A percentile compares a stretch with the other conserved stretches of the same genome.
phyloP scores from a whole-genome alignment of 1,284 basidiomycete species.

The Athelia sp. region DNA sequence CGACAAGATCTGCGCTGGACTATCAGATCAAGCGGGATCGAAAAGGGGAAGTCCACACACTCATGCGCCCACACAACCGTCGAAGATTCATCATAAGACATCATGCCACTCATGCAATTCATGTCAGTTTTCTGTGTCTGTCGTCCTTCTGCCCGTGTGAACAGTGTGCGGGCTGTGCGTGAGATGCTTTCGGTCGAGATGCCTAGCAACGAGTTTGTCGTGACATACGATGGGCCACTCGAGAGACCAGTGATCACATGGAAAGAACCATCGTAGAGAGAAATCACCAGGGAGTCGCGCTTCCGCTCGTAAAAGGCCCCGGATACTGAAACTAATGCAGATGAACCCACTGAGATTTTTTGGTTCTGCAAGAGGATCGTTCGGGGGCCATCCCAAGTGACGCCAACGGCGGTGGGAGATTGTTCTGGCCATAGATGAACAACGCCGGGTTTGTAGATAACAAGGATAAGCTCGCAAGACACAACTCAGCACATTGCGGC shows the following conservation, averaged over 20 bases:
- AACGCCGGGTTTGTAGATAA: slow-evolving; percentile 53
- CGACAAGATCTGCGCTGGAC: slow-evolving; percentile 33
- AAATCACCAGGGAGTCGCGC: slow-evolving; percentile 48
- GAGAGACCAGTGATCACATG: slow-evolving; percentile 51
- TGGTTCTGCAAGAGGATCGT: slow-evolving; percentile 40
- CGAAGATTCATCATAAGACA: slow-evolving; percentile 42
- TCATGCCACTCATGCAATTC: slow-evolving; percentile 51
- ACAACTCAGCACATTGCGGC: slow-evolving; percentile 26
- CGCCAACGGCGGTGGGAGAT: slow-evolving; percentile 11
- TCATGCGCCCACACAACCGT: slow-evolving; percentile 65
- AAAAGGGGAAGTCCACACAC: slow-evolving; percentile 35
- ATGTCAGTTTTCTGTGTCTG: slow-evolving; percentile 43
- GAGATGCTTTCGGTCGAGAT: slow-evolving; percentile 45
- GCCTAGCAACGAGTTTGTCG: slow-evolving; percentile 16
- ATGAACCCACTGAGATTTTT: slow-evolving; percentile 51
- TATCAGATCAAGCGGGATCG: slow-evolving; percentile 5
- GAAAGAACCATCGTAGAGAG: slow-evolving; percentile 65
- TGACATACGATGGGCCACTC: slow-evolving; percentile 33
- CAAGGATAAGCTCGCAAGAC: slow-evolving; percentile 50
- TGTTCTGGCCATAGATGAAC: slow-evolving; percentile 47
- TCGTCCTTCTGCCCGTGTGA: slow-evolving; percentile 40
- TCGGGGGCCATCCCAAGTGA: slow-evolving; percentile 40
- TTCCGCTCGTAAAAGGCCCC: slow-evolving; percentile 49
- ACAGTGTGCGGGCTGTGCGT: slow-evolving; percentile 40
- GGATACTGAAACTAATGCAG: slow-evolving; percentile 47